Evolutionary conservation across 2,329 filamentous ascomycete genomes (phyloP).

Genomic region (Penicillium crustosum): DNA sequence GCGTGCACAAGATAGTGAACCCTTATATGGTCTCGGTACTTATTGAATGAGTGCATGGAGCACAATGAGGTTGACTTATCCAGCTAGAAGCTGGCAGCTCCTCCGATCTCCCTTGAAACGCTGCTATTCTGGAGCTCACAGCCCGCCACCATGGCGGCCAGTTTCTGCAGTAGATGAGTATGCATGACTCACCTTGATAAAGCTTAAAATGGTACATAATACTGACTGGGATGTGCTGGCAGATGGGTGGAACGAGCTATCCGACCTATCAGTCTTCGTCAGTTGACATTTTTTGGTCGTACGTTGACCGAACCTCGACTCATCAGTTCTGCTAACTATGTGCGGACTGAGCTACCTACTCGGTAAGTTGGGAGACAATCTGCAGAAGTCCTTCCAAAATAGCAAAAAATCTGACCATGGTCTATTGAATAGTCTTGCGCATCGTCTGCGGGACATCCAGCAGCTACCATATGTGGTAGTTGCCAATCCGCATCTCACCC

Average conservation of each 20-base stretch:
- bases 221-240: slow-evolving; percentile 18
- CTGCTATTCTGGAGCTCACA: slow-evolving; percentile 30
- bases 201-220: background rate
- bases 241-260: slow-evolving; percentile 94
- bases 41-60: slow-evolving; percentile 27
- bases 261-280: slow-evolving; percentile 90
- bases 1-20: background rate
- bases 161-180: slow-evolving; percentile 61
- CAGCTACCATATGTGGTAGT: slow-evolving; percentile 93
- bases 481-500: slow-evolving; percentile 88
- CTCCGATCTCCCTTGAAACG: slow-evolving; percentile 27
- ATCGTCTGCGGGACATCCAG: slow-evolving; percentile 96
- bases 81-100: slow-evolving; percentile 34
- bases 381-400: no score
- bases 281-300: slow-evolving; percentile 95
- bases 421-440: slow-evolving; percentile 65
- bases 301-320: slow-evolving; percentile 86
- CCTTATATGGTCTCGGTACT: background rate
- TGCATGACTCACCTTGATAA: slow-evolving; percentile 28
- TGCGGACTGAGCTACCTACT: slow-evolving; percentile 88
- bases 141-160: slow-evolving; percentile 58
- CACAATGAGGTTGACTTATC: slow-evolving; percentile 39
- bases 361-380: slow-evolving; percentile 51
- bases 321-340: slow-evolving; percentile 95
- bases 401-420: background rate